phyloP scores from a whole-genome alignment of 805 yeast genomes.

The Saccharomycopsis lassenensis region DNA sequence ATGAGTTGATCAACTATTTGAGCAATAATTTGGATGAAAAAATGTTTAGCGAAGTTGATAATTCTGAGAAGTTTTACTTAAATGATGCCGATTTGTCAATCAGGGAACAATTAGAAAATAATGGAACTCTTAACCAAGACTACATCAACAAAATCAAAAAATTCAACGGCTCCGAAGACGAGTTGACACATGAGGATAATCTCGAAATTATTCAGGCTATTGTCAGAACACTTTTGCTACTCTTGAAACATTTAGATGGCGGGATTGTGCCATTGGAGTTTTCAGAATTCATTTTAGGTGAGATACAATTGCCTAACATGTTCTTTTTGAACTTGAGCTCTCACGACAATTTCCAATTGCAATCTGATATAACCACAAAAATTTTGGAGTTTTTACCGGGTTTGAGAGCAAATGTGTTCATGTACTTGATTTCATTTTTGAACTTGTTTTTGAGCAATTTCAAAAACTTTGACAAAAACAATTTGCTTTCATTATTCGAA shows the following conservation, averaged over 20 bases:
- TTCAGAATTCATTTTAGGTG: constrained; percentile 21
- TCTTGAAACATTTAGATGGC: constrained; percentile 29
- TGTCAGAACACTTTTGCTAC: constrained; percentile 21
- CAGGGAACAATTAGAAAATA: constrained; percentile 15
- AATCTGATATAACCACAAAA: constrained; percentile 24
- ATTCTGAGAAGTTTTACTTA: too few relatives aligned
- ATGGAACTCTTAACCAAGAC: constrained; percentile 11
- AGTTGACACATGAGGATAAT: too few relatives aligned
- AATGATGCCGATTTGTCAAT: constrained; percentile 16
- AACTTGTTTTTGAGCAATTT: constrained; percentile 23
- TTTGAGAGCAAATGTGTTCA: constrained; percentile 31
- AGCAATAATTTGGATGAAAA: constrained; percentile 21
- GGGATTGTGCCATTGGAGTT: constrained; percentile 30
- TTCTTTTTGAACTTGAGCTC: constrained; percentile 23
- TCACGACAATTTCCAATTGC: constrained; percentile 20
- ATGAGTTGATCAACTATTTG: constrained; percentile 23
- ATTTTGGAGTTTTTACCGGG: constrained; percentile 31
- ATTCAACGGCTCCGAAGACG: constrained; percentile 19
- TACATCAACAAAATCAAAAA: constrained; percentile 14
- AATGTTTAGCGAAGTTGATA: constrained; percentile 23
- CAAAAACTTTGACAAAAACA: constrained; percentile 9
- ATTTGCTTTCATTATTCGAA: constrained; percentile 15
- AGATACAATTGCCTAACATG: constrained; percentile 21
- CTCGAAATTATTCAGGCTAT: constrained; percentile 21
- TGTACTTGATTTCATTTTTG: constrained; percentile 30